phyloP scores from a whole-genome alignment of 129 eudicot species.

The Artemisia tridentata region DNA sequence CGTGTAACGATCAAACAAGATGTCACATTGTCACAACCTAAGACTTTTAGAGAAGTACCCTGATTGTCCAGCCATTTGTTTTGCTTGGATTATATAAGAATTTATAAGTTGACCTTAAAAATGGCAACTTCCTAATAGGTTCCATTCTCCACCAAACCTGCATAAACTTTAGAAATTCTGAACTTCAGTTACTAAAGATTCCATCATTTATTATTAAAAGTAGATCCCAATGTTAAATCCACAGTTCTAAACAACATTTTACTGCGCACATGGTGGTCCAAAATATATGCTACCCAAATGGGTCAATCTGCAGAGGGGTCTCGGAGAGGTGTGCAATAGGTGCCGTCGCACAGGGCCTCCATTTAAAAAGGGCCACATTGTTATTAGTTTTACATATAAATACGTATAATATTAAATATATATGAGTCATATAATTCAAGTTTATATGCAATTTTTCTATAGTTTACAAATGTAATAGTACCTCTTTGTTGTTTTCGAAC shows the following conservation, averaged over 20 bases:
- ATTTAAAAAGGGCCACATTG: too few species aligned
- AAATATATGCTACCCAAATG: background rate
- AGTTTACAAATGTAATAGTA: too few species aligned
- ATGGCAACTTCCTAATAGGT: slow-evolving; percentile 21
- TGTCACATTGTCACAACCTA: too few species aligned
- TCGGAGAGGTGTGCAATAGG: too few species aligned
- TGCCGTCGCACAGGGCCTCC: too few species aligned
- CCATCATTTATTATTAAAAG: slow-evolving; percentile 26
- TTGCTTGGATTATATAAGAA: background rate
- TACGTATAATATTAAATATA: too few species aligned
- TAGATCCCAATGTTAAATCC: slow-evolving; percentile 32
- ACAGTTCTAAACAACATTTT: slow-evolving; percentile 18
- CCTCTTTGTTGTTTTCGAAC: too few species aligned
- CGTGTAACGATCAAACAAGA: too few species aligned
- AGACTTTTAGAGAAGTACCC: background rate
- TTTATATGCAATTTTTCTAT: too few species aligned
- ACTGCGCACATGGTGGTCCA: slow-evolving; percentile 22
- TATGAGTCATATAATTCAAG: too few species aligned
- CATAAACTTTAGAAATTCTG: slow-evolving; percentile 19
- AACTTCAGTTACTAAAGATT: slow-evolving; percentile 28
- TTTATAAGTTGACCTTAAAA: slow-evolving; percentile 21
- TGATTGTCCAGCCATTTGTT: background rate
- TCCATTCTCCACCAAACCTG: slow-evolving; percentile 26
- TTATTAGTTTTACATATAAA: too few species aligned
- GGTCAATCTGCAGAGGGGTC: background rate